Base-by-base conservation (phyloP, 2,329 filamentous ascomycete genomes). In the Aurifilum marmelostoma region DNA sequence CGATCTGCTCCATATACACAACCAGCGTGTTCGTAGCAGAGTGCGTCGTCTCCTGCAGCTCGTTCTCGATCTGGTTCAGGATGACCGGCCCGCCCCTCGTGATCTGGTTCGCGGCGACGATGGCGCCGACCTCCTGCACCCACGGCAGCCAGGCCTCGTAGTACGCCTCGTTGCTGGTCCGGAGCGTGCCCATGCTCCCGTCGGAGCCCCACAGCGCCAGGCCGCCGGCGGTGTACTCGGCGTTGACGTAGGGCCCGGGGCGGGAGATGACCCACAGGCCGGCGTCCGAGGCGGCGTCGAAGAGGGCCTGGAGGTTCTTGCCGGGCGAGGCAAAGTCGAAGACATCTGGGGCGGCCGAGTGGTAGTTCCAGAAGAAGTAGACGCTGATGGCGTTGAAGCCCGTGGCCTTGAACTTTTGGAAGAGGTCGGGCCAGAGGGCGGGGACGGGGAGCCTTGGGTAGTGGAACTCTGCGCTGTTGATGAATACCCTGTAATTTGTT, bases 1-100 rank as follows among this genome's bases (percentile, higher is more conserved):
- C 77, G 16, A 86, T 71, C 73, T 86, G 83, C 70, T 85, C 80
- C 84, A 86, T 86, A 69, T 86, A 86, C 6, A 80, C 61, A 1
- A 87, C 83, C 3, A 83, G 72, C 0, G 83, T 84, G 66, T 84
- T 78, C n/a, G 75, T 79, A 0, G 83, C 73, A 4, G 75, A 74
- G 67, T 85, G 80, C 2, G 65, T 73, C 1, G 80, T 82, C 72
- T 86, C 78, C 69, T 82, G 80, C 29, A 85, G 77, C 72, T 87
- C 85, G 66, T 87, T 87, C 72, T 87, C 85, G 24, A 86, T 79
- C 71, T 88, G 83, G 59, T 81, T 82, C 12, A 87, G 75, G 58
- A 86, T 84, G 16, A 87, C 80, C 0, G 84, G 82, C 8, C 84
- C 84, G 3, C 84, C 84, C 27, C 84, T 81, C 0, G 83, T 86